Evolutionary conservation across 2,329 filamentous ascomycete species (phyloP), one percentile per base, ranked within the genome.

Genomic region (Ophiostoma sp.): DNA sequence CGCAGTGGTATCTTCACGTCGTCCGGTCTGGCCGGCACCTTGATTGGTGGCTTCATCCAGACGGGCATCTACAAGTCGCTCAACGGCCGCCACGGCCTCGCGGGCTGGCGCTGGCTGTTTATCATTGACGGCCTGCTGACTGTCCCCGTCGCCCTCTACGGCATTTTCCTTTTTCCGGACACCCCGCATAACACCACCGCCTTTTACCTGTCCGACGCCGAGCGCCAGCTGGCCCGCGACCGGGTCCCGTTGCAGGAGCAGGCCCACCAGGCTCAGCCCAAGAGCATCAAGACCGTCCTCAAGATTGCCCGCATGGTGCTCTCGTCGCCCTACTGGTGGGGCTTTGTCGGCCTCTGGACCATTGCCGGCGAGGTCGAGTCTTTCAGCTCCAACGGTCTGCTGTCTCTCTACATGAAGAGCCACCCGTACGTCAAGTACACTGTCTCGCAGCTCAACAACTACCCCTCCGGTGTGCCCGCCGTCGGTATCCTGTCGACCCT

Each of bases 341-440:
- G 89, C 0, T 92, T 92, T 76, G 86, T 89, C 1, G 78, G 88
- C 4, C 86, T 92, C 0, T 92, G 90, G 90, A 87, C 91, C 75
- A 89, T 93, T 55, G 91, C 90, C 0, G 90, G 91, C 39, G 90
- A 93, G 78, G 90, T 89, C 0, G 91, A 94, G 79, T 91, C 89
- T 0, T 93, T 93, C 79, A 89, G 87, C 70, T 85, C 87, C 25
- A 93, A 93, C 79, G 83, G 88, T 0, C 83, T 93, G 0, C 80
- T 88, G 0, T 80, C 82, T 0, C 80, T 88, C 0, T 88, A 84
- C 77, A 80, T 88, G 79, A 86, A 87, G 77, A 82, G 80, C 72
- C 83, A 86, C 48, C 85, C 85, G 0, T 80, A 78, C 8, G 79
- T 78, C 25, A 78, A 78, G 17, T 88, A 87, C 77, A 81, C 82